These are phyloP conservation scores for Aspergillus proliferans DNA, from an alignment of 2,329 filamentous ascomycete genomes.

Conservation along the genomic window DNA sequence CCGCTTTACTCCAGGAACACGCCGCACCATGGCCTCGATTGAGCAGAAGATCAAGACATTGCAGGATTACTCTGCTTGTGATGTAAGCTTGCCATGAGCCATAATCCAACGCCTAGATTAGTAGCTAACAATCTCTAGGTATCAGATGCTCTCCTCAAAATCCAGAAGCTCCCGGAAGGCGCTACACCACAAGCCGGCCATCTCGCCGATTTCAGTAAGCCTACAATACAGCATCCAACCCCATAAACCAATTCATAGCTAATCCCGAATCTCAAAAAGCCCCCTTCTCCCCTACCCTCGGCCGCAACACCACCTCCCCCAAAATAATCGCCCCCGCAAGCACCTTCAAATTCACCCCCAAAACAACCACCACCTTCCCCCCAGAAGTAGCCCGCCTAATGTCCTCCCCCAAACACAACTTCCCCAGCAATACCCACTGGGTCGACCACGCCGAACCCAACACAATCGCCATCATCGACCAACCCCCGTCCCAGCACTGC, in stretches of 20 bases:
- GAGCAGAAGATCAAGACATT: slow-evolving; percentile 30
- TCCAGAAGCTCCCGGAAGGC: slow-evolving; percentile 43
- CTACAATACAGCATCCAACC: not conserved
- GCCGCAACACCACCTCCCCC: slow-evolving; percentile 18
- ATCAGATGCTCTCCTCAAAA: slow-evolving; percentile 66
- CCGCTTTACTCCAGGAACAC: not conserved
- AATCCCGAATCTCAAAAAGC: slow-evolving; percentile 14
- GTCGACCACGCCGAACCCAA: slow-evolving; percentile 57
- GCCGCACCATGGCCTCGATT: slow-evolving; percentile 25
- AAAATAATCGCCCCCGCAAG: slow-evolving; percentile 40
- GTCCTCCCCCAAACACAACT: slow-evolving; percentile 37
- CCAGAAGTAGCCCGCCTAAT: slow-evolving; percentile 15
- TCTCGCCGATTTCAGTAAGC: slow-evolving; percentile 55
- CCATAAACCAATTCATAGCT: not conserved
- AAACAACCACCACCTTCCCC: slow-evolving; percentile 42
- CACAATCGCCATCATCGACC: slow-evolving; percentile 61
- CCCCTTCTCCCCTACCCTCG: slow-evolving; percentile 29
- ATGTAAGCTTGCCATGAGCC: slow-evolving; percentile 24
- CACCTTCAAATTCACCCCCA: slow-evolving; percentile 53
- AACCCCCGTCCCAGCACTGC: slow-evolving; percentile 60
- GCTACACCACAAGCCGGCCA: slow-evolving; percentile 58
- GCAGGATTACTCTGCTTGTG: slow-evolving; percentile 37
- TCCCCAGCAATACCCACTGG: slow-evolving; percentile 59
- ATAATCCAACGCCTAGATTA: not conserved
- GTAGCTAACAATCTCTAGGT: slow-evolving; percentile 39